A percentile compares a stretch with the other conserved stretches of the same genome.
phyloP scores from a whole-genome alignment of 371 early-diverging fungal genomes.

The Choanephora cucurbitarum region DNA sequence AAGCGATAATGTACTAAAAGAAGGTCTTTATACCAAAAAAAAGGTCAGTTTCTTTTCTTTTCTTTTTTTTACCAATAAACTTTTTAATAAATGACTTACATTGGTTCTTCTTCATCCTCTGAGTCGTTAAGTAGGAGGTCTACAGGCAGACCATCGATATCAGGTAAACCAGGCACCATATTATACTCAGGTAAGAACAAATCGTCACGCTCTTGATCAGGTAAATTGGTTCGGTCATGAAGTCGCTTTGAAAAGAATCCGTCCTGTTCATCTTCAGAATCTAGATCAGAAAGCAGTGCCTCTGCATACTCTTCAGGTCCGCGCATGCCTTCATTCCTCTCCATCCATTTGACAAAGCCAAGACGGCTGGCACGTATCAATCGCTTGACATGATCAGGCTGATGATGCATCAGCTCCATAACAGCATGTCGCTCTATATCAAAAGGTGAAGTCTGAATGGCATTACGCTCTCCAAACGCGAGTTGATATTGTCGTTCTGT shows the following conservation, averaged over 20 bases:
- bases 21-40: too few species aligned
- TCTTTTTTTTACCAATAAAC: not conserved
- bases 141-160: constrained; percentile 23
- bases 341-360: constrained; percentile 29
- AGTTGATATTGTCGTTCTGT: constrained; percentile 50
- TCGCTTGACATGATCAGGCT: constrained; percentile 28
- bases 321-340: constrained; percentile 24
- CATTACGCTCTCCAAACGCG: constrained; percentile 52
- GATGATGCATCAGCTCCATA: constrained; percentile 47
- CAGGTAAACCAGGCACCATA: constrained; percentile 47
- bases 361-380: constrained; percentile 28
- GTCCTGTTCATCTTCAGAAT: constrained; percentile 50
- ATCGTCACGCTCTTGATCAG: constrained; percentile 40
- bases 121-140: constrained; percentile 13
- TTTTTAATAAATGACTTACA: not conserved
- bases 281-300: constrained; percentile 29
- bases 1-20: constrained; percentile 56
- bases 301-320: constrained; percentile 27
- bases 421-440: constrained; percentile 54
- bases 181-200: constrained; percentile 59
- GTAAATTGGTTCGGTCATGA: constrained; percentile 40
- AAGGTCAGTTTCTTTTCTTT: too few species aligned
- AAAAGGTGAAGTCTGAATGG: constrained; percentile 42
- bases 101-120: constrained; percentile 13
- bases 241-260: constrained; percentile 33